Evolutionary conservation across 352 stramenopile species (phyloP), one percentile per base, ranked within the genome.

Genomic region (Phytophthora palmivora): DNA sequence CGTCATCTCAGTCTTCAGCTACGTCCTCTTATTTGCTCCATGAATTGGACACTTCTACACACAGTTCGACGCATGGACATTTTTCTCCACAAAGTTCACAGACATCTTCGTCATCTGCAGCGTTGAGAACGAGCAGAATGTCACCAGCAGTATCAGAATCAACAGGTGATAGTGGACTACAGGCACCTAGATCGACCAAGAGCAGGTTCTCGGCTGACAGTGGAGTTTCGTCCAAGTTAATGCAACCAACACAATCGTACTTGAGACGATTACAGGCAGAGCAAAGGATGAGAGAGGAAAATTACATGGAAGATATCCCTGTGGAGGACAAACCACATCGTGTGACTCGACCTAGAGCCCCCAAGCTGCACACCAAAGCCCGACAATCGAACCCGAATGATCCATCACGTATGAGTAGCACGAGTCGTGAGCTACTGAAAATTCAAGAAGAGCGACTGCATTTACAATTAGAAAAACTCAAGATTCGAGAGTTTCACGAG

Each of bases 401-500:
- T 14, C 56, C 67, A 11, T 79, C 75, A 9, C 58, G 77, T 9
- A 78, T 94, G 70, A 94, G 85, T 65, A 91, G 82, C 32, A 94
- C 85, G 7, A 91, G 80, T 53, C 81, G 81, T 3, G 85, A 94
- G 48, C 36, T 94, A 50, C 76, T 90, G 18, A 79, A 88, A 51
- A 92, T 94, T 49, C 82, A 89, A 51, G 82, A 90, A 28, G 85
- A 94, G 45, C 71, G 83, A 52, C 68, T 84, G 48, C 74, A 74
- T 11, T 24, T 91, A 11, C 81, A 94, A 43, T 53, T 89, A 14
- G 82, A 94, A 54, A 79, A 78, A 18, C 72, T 88, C 24, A 91
- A 91, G 54, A 85, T 91, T 56, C 79, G 85, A 42, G 83, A 94
- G 48, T 91, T 89, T 45, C 80, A 94, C 46, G 85, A 89, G 51